Evolutionary conservation across 2,329 filamentous ascomycete species (phyloP), one percentile per base, ranked within the genome.

Genomic region (Epicoccum nigrum): DNA sequence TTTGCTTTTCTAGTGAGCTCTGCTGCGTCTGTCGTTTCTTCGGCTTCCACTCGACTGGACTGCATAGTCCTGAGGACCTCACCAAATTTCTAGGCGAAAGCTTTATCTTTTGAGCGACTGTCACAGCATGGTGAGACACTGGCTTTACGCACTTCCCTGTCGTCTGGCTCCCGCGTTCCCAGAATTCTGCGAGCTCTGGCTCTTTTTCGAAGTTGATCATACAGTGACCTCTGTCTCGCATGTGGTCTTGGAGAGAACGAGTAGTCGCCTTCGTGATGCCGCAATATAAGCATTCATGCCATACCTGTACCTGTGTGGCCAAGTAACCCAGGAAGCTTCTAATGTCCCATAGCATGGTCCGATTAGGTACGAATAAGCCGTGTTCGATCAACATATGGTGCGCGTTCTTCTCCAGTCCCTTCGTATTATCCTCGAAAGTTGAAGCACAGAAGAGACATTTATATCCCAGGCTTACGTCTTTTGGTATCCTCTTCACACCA

Each of bases 281-380:
- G 33, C 70, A 73, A 54, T 71, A 71, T 23, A 73, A 59, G 42
- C 70, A 73, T 59, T 72, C 68, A 38, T 72, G 49, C 49, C 58
- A 72, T 12, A 49, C 44, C 2, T 45, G 42, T 7, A 72, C 45
- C 6, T 58, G 56, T 0, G 56, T 65, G 19, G 56, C 59, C 4
- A 73, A 60, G 46, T 73, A 73, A 2, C 56, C 51, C 7, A 73
- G 23, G 39, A 72, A 61, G 8, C 45, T 62, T 39, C 65, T 44
- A 23, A 68, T 34, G 47, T 69, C 62, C 35, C 43, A 42, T 7
- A 73, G 30, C n/a, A 16, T 32, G 7, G 7, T n/a, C 17, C 23
- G 34, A 2, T 40, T 19, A 1, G 47, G 47, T 4, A 50, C 39
- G 13, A 44, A 50, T 0, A 50, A 9, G 20, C 45, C 45, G 16